Percentiles rank a stretch among this genome's conserved stretches.
These are phyloP conservation scores for Candida sp. DNA, from an alignment of 1,139 yeast species.

Conservation along the genomic window DNA sequence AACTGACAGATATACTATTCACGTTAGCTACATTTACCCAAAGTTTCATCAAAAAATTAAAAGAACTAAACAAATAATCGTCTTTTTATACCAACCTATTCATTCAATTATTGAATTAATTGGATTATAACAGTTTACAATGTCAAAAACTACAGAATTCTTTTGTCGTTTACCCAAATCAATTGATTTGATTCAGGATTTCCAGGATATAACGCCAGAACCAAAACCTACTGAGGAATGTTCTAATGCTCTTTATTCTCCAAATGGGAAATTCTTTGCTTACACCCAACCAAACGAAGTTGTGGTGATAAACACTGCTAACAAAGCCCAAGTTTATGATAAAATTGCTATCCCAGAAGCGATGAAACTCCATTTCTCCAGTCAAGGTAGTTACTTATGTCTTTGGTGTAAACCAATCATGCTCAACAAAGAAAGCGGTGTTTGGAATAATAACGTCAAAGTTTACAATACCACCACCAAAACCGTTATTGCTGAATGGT, in stretches of 20 bases:
- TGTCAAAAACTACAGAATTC: conserved; percentile 40
- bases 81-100: no score
- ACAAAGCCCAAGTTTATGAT: conserved; percentile 20
- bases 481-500: conserved; percentile 59
- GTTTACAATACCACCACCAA: conserved; percentile 57
- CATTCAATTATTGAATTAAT: conserved; percentile 3
- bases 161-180: conserved; percentile 59
- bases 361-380: conserved; percentile 82
- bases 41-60: no score
- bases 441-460: conserved; percentile 73
- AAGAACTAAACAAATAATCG: no score
- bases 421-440: conserved; percentile 56
- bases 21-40: neutral
- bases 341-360: conserved; percentile 57
- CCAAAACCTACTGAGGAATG: conserved; percentile 40
- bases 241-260: conserved; percentile 46
- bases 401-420: conserved; percentile 90
- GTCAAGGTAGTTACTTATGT: conserved; percentile 78
- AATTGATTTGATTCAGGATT: conserved; percentile 56
- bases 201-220: conserved; percentile 29
- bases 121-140: conserved; percentile 8
- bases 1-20: neutral
- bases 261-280: conserved; percentile 56
- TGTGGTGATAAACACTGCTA: conserved; percentile 53
- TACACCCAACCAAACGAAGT: conserved; percentile 56